Percentiles rank a stretch among this genome's conserved stretches.
Evolutionary conservation across 306 rosid species (phyloP).

Genomic region (Morella rubra): DNA sequence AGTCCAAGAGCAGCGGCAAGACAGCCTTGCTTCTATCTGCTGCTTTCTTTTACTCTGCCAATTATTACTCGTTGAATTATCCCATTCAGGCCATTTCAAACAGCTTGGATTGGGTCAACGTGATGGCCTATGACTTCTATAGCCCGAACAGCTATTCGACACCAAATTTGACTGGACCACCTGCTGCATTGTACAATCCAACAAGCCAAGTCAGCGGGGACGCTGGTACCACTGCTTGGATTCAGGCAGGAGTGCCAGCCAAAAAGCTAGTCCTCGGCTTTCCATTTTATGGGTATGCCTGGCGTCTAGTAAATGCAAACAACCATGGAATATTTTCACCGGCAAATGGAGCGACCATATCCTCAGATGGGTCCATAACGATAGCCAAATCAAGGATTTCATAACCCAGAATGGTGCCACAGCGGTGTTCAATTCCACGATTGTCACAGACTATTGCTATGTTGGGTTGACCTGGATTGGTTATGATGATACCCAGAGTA

Average conservation of each 20-base stretch:
- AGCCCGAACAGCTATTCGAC: slow-evolving; percentile 25
- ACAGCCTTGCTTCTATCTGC: slow-evolving; percentile 28
- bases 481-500: slow-evolving; percentile 37
- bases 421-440: slow-evolving; percentile 14
- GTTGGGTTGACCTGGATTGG: slow-evolving; percentile 47
- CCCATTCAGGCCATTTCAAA: slow-evolving; percentile 24
- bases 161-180: slow-evolving; percentile 25
- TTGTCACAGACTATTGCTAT: slow-evolving; percentile 37
- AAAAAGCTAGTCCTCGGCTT: slow-evolving; percentile 36
- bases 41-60: slow-evolving; percentile 30
- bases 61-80: slow-evolving; percentile 13
- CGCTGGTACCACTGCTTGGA: slow-evolving; percentile 19
- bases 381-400: slow-evolving; percentile 24
- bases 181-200: slow-evolving; percentile 34
- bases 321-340: slow-evolving; percentile 29
- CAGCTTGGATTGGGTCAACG: slow-evolving; percentile 43
- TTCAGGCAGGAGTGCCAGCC: slow-evolving; percentile 30
- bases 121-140: slow-evolving; percentile 46
- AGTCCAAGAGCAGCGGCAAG: slow-evolving; percentile 19
- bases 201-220: slow-evolving; percentile 20
- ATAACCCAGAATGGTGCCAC: slow-evolving; percentile 7
- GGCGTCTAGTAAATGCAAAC: slow-evolving; percentile 21
- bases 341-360: slow-evolving; percentile 32
- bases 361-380: slow-evolving; percentile 8
- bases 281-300: slow-evolving; percentile 44